phyloP scores from a whole-genome alignment of 495 filamentous ascomycete genomes.

The Hypoxylon fuscum region DNA sequence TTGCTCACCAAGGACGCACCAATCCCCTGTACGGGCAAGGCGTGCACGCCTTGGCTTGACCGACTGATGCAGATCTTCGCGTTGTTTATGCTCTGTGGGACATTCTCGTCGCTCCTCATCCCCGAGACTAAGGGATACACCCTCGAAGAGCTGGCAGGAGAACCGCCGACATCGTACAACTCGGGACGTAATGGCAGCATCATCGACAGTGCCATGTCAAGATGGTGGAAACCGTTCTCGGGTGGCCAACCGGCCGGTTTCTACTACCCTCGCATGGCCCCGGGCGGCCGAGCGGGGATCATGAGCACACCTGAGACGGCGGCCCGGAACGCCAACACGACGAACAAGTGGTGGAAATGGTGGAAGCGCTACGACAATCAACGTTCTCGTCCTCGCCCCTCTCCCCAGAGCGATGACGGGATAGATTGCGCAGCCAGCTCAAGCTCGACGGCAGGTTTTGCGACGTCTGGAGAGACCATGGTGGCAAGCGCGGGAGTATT shows the following conservation, averaged over 20 bases:
- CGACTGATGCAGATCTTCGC: slow-evolving; percentile 84
- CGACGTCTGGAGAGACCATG: slow-evolving; percentile 32
- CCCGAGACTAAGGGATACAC: slow-evolving; percentile 81
- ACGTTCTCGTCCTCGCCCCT: no score
- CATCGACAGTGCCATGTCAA: slow-evolving; percentile 7
- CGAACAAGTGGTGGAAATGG: slow-evolving; percentile 33
- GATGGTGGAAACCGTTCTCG: slow-evolving; percentile 47
- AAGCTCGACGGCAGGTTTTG: slow-evolving; percentile 38
- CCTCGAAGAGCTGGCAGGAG: slow-evolving; percentile 63
- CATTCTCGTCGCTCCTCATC: slow-evolving; percentile 70
- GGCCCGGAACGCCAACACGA: slow-evolving; percentile 18
- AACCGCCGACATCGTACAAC: slow-evolving; percentile 50
- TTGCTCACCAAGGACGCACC: slow-evolving; percentile 54
- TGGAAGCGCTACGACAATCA: slow-evolving; percentile 16
- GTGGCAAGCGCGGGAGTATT: slow-evolving; percentile 33
- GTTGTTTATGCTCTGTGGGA: slow-evolving; percentile 77
- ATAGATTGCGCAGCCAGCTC: slow-evolving; percentile 33
- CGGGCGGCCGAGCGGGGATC: slow-evolving; percentile 43
- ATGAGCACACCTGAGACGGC: slow-evolving; percentile 46
- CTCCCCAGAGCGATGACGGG: slow-evolving; percentile 7
- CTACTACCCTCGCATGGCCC: slow-evolving; percentile 39
- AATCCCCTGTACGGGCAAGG: slow-evolving; percentile 51
- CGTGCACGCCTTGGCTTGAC: slow-evolving; percentile 71
- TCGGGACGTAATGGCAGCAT: slow-evolving; percentile 49
- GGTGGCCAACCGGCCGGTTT: slow-evolving; percentile 52